Conservation (phyloP, 345 rosid species). For the Chamaenerion angustifolium region DNA sequence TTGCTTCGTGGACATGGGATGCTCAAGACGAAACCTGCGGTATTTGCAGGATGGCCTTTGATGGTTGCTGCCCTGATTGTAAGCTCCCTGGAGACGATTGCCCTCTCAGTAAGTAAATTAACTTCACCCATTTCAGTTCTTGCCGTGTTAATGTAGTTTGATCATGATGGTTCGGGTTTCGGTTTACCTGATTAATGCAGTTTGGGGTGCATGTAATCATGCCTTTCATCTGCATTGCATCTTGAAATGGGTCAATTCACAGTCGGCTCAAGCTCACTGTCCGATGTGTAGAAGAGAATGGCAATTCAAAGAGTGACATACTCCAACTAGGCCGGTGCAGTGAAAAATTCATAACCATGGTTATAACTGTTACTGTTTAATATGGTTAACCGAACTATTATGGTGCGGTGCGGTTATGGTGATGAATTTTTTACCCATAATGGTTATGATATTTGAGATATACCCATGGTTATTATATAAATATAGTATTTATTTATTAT, state of each 20-base stretch:
- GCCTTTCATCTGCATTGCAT: slow-evolving; percentile 93
- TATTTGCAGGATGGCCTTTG: slow-evolving; percentile 92
- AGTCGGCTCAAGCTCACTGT: slow-evolving; percentile 79
- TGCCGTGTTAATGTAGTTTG: too few relatives aligned
- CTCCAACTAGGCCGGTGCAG: too few relatives aligned
- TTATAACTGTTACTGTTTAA: too few relatives aligned
- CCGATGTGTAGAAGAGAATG: slow-evolving; percentile 84
- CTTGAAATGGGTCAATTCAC: slow-evolving; percentile 89
- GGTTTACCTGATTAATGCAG: slow-evolving; percentile 11
- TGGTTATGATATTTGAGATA: too few relatives aligned
- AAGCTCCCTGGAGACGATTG: slow-evolving; percentile 89
- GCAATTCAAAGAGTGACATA: slow-evolving; percentile 64
- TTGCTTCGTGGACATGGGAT: slow-evolving; percentile 97
- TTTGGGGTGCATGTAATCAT: slow-evolving; percentile 66
- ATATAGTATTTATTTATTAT: too few relatives aligned
- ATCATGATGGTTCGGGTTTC: too few relatives aligned
- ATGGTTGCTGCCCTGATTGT: slow-evolving; percentile 92
- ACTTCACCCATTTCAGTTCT: background rate
- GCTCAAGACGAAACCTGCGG: slow-evolving; percentile 96
- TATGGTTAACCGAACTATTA: too few relatives aligned
- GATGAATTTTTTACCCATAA: too few relatives aligned
- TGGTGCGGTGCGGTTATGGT: too few relatives aligned
- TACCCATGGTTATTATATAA: too few relatives aligned
- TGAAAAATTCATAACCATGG: too few relatives aligned
- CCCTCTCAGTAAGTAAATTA: slow-evolving; percentile 49